A percentile compares a stretch with the other conserved stretches of the same genome.
phyloP scores from a whole-genome alignment of 352 stramenopile species.

The Elongisporangium undulatum region DNA sequence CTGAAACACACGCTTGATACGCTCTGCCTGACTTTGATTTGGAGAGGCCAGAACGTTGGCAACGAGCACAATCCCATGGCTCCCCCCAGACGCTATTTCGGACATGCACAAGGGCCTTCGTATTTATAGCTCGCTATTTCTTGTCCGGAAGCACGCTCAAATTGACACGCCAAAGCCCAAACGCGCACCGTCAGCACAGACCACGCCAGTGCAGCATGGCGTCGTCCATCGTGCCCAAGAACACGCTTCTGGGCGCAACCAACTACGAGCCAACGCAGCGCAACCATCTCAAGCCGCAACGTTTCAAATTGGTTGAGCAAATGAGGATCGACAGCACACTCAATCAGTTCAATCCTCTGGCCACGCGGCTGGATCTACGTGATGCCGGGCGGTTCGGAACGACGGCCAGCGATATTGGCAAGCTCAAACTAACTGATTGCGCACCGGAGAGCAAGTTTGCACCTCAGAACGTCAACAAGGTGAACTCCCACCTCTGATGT shows the following conservation, averaged over 20 bases:
- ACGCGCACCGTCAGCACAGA: constrained; percentile 1
- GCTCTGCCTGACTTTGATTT: too few species aligned
- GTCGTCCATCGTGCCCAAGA: constrained; percentile 48
- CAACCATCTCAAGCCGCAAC: constrained; percentile 71
- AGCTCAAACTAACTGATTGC: constrained; percentile 14
- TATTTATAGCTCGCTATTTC: neutral
- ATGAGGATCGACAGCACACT: constrained; percentile 65
- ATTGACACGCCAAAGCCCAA: neutral
- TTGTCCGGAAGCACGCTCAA: neutral
- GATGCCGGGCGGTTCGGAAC: constrained; percentile 57
- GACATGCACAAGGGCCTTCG: neutral
- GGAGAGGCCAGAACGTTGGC: neutral
- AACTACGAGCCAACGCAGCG: constrained; percentile 68
- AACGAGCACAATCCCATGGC: neutral
- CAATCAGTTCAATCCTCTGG: constrained; percentile 53
- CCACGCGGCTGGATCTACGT: constrained; percentile 48
- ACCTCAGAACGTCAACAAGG: constrained; percentile 69
- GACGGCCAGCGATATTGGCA: constrained; percentile 55
- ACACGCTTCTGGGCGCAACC: constrained; percentile 64
- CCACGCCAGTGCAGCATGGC: constrained; percentile 23
- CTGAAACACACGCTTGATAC: too few species aligned
- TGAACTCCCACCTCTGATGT: constrained; percentile 1
- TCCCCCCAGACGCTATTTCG: neutral
- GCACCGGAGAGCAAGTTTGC: constrained; percentile 73
- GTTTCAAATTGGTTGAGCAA: constrained; percentile 70